Percentiles rank a stretch among this genome's conserved stretches.
Conservation (phyloP, 106 monocot species). For the Gastrodia elata region DNA sequence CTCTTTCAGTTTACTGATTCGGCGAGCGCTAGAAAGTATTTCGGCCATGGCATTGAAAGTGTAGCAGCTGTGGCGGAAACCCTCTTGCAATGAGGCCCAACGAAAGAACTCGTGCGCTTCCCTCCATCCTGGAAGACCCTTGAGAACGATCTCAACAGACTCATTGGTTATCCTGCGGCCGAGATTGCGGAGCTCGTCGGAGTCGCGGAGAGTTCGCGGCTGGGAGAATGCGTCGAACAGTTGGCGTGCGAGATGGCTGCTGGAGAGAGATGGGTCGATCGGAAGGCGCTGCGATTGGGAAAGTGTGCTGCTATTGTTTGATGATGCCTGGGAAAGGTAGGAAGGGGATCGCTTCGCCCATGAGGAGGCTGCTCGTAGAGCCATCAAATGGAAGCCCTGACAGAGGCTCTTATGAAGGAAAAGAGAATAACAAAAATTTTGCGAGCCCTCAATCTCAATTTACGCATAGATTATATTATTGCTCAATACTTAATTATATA, state of each 20-base stretch:
- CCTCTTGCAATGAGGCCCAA: constrained; percentile 49
- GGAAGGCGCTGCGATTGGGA: background rate
- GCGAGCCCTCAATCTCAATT: too few relatives aligned
- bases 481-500: too few relatives aligned
- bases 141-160: constrained; percentile 41
- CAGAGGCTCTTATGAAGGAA: too few relatives aligned
- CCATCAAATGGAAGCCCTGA: background rate
- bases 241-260: constrained; percentile 36
- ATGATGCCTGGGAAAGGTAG: background rate
- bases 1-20: constrained; percentile 14
- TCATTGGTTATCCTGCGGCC: constrained; percentile 23
- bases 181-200: constrained; percentile 17
- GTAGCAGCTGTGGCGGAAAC: constrained; percentile 71
- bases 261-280: background rate
- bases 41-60: constrained; percentile 73
- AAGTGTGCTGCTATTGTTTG: background rate
- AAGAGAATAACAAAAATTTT: too few relatives aligned
- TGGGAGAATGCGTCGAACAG: constrained; percentile 68
- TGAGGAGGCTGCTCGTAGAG: background rate
- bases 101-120: constrained; percentile 58
- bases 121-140: constrained; percentile 34
- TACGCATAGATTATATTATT: too few relatives aligned
- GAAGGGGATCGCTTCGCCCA: background rate
- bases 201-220: constrained; percentile 29
- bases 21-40: constrained; percentile 33